A percentile compares a stretch with the other conserved stretches of the same genome.
Conservation (phyloP, 139 green algal genomes). For the Chlamydomonas incerta region DNA sequence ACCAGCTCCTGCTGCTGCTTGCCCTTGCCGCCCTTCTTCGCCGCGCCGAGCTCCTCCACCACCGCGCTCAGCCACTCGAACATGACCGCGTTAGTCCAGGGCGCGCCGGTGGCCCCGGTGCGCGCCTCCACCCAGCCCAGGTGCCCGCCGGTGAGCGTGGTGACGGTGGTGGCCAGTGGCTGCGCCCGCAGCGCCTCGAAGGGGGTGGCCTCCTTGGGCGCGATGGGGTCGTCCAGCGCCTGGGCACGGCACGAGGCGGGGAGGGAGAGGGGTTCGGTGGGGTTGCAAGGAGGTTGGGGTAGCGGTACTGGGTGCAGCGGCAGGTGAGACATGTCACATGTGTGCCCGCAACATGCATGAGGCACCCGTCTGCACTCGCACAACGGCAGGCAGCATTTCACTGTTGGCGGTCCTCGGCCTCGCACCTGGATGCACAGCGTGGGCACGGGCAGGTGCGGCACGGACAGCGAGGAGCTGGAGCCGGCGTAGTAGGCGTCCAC, state of each 20-base stretch:
- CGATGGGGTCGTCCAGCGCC: slow-evolving; percentile 91
- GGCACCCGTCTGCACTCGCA: too few species aligned
- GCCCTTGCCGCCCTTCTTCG: too few species aligned
- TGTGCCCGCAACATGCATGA: too few species aligned
- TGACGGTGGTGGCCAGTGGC: slow-evolving; percentile 74
- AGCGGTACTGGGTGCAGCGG: too few species aligned
- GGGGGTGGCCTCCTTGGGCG: slow-evolving; percentile 81
- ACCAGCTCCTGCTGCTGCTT: too few species aligned
- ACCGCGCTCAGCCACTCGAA: slow-evolving; percentile 41
- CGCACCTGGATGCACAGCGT: slow-evolving; percentile 84
- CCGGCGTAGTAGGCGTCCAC: slow-evolving; percentile 92
- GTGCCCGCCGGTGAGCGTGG: slow-evolving; percentile 62
- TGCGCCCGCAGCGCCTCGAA: slow-evolving; percentile 68
- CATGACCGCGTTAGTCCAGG: slow-evolving; percentile 61
- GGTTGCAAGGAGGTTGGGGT: too few species aligned
- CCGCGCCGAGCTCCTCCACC: slow-evolving; percentile 6
- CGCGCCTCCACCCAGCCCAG: slow-evolving; percentile 61
- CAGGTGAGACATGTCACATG: too few species aligned
- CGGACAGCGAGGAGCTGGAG: slow-evolving; percentile 56
- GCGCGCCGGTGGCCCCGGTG: slow-evolving; percentile 45
- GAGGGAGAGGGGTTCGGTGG: background rate
- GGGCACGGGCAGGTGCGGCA: slow-evolving; percentile 71
- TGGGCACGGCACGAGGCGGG: background rate
- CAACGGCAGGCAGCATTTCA: too few species aligned
- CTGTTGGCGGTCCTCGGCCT: too few species aligned